Conservation (phyloP, 208 protist genomes). For the Crithidia acanthocephali region DNA sequence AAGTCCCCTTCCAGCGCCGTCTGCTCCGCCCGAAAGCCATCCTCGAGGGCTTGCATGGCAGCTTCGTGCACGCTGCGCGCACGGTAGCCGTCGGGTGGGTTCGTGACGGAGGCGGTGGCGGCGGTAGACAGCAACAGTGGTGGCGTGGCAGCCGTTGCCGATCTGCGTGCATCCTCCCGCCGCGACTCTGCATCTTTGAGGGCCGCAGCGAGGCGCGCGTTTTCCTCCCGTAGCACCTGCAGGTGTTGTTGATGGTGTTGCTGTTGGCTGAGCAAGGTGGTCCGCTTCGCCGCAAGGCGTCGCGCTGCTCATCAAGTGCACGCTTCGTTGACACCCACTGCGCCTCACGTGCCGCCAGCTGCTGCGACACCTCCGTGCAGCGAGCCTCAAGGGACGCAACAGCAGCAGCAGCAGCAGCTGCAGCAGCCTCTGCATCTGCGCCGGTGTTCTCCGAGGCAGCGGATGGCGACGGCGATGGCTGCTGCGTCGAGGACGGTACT, state of each 20-base stretch:
- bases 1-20: constrained; percentile 33
- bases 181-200: constrained; percentile 1
- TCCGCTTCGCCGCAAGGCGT: constrained; percentile 9
- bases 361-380: constrained; percentile 19
- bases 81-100: constrained; percentile 9
- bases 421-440: not conserved
- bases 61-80: constrained; percentile 30
- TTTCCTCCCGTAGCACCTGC: constrained; percentile 11
- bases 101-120: not conserved
- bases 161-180: not conserved
- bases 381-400: not conserved
- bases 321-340: constrained; percentile 11
- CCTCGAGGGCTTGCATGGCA: constrained; percentile 38
- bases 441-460: not conserved
- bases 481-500: not conserved
- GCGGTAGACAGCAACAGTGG: not conserved
- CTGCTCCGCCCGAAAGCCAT: constrained; percentile 43
- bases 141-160: not conserved
- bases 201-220: constrained; percentile 1
- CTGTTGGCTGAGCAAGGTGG: constrained; percentile 13
- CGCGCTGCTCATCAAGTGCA: constrained; percentile 9
- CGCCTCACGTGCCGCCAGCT: constrained; percentile 23
- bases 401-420: not conserved
- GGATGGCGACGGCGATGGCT: not conserved
- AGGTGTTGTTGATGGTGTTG: constrained; percentile 19